Evolutionary conservation across 2,329 filamentous ascomycete genomes (phyloP).

Genomic region (Fusarium sacchari): DNA sequence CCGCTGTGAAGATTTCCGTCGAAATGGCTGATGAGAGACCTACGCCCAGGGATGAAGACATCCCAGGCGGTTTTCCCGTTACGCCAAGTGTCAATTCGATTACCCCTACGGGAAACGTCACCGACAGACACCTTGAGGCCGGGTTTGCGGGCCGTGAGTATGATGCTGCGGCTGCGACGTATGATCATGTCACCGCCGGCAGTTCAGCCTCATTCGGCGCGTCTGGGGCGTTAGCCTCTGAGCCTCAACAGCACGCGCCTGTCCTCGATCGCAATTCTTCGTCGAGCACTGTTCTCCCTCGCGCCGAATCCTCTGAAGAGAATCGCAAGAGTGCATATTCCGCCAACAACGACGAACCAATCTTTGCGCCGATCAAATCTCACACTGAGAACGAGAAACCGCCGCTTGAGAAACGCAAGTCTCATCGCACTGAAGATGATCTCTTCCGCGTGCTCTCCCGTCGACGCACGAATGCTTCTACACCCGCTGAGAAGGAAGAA

Average conservation of each 20-base stretch:
- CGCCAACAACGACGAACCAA: background rate
- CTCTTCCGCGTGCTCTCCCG: conserved; percentile 60
- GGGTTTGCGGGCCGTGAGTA: conserved; percentile 10
- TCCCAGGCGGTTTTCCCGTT: conserved; percentile 41
- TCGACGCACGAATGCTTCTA: conserved; percentile 55
- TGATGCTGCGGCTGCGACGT: background rate
- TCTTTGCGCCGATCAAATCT: conserved; percentile 46
- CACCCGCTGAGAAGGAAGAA: conserved; percentile 51
- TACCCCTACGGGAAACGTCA: conserved; percentile 11
- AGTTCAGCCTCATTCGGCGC: conserved; percentile 1
- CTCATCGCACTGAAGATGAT: conserved; percentile 58
- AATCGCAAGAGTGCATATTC: background rate
- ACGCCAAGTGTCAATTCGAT: conserved; percentile 36
- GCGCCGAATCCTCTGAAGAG: background rate
- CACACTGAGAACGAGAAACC: conserved; percentile 27
- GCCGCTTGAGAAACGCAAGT: conserved; percentile 38
- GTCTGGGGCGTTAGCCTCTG: background rate
- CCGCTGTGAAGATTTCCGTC: background rate
- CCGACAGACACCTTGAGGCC: conserved; percentile 19
- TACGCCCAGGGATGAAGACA: conserved; percentile 40
- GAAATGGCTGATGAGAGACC: conserved; percentile 35
- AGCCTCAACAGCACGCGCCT: background rate
- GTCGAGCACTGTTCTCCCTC: conserved; percentile 17
- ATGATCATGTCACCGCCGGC: background rate
- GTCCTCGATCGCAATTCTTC: conserved; percentile 5